Base-by-base conservation (phyloP, 345 rosid species). In the Microcos paniculata region DNA sequence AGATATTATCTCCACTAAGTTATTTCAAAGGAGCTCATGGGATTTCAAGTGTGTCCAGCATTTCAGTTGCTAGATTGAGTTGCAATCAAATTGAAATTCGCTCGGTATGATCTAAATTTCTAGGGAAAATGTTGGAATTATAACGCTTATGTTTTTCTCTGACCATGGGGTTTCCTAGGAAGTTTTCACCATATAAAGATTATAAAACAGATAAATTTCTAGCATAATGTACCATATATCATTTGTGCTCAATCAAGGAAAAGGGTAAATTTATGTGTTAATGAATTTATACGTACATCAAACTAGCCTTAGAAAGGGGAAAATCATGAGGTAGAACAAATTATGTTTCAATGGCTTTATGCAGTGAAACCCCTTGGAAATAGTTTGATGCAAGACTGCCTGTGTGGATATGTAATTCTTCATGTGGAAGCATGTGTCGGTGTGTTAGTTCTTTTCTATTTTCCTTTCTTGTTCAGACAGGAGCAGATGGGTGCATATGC, bases 401-500 rank as follows among this genome's bases (percentile, higher is more conserved):
- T 31, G 48, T 45, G 23, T 70, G 21, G 28, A 31, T 48, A 18
- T 12, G 5, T 59, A 24, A 66, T 75, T 75, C 62, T 52, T 62
- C 31, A 16, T 70, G 16, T 71, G 72, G 30, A 64, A 71, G 58
- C 69, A 67, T 58, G 62, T 62, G 73, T 71, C 19, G 21, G 31
- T 42, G 16, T 79, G 19, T 71, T 67, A 43, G 38, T 78, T 68
- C 12, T 56, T 80, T 74, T 26, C 40, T 72, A n/a, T 78, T 62
- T 62, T 77, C 2, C 53, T 75, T 81, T 70, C 68, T 77, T 76
- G 70, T 81, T 82, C 86, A 96, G 99, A 89, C 91, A 70, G 98
- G 99, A 82, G 98, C 88, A 79, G 99, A 96, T 84, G 99, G 99
- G 62, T 96, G 99, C 88, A 85, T 96, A 80, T 96, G 99, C 90